Base-by-base conservation (phyloP, 257 asterid species). In the Coffea eugenioides region DNA sequence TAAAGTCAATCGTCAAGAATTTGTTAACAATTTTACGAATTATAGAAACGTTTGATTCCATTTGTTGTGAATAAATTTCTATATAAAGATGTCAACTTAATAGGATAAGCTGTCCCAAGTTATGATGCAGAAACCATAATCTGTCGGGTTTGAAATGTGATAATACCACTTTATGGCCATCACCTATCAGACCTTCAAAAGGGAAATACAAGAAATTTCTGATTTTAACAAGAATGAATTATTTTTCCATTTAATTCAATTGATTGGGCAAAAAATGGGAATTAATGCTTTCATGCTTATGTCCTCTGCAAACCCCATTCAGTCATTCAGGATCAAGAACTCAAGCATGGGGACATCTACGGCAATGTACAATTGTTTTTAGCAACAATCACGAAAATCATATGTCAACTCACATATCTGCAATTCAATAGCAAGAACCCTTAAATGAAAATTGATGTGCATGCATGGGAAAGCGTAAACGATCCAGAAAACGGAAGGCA, bases 381-480 rank as follows among this genome's bases (percentile, higher is more conserved):
- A 46, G 25, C 36, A 46, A 8, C 6, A 45, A 18, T 62, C 36
- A 48, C 43, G 36, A 11, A 8, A 25, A 54, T 15, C 25, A 54
- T 74, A 9, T 13, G 34, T 21, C 25, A 49, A 80, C 34, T 73
- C 54, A 64, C 16, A 31, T 8, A 64, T 4, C 9, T 39, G 56
- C 45, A 56, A 16, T 34, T 74, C 15, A 25, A 64, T n/a, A 43
- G 34, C 25, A 27, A 48, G 5, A 76, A 75, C 71, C 27, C 45
- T 14, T 14, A n/a, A 75, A 6, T 48, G 8, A 41, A 43, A 76
- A 61, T 43, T n/a, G 18, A 27, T n/a, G 11, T 36, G n/a, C 45
- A 75, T 43, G 79, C 79, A 43, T 43, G 79, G 45, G n/a, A 57
- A 57, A 74, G 36, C 46, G 57, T 49, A 64, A 66, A 80, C 43